phyloP scores from a whole-genome alignment of 2,329 filamentous ascomycete species.

The Ophiostoma perfectum region DNA sequence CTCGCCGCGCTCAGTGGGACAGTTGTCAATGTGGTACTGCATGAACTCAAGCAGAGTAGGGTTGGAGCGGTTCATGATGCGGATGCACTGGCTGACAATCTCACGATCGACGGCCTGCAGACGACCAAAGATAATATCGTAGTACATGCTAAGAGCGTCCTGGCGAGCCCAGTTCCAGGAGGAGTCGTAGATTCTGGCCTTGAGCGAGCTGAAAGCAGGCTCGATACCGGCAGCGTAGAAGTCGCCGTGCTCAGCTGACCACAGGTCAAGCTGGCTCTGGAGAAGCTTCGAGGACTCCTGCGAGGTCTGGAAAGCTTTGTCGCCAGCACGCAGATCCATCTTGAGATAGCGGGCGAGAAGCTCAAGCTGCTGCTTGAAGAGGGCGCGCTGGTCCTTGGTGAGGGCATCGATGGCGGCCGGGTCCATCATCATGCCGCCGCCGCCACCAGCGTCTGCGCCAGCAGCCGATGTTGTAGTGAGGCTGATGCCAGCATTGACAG shows the following conservation, averaged over 20 bases:
- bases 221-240: slow-evolving; percentile 94
- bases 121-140: slow-evolving; percentile 95
- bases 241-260: slow-evolving; percentile 92
- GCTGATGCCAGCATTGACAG: slow-evolving; percentile 73
- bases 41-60: slow-evolving; percentile 95
- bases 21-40: slow-evolving; percentile 99
- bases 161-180: slow-evolving; percentile 99
- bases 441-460: slow-evolving; percentile 64
- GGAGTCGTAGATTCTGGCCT: slow-evolving; percentile 94
- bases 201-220: slow-evolving; percentile 86
- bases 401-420: slow-evolving; percentile 93
- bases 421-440: slow-evolving; percentile 98
- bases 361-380: slow-evolving; percentile 98
- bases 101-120: slow-evolving; percentile 91
- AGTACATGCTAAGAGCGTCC: slow-evolving; percentile 97
- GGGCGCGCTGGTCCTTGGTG: slow-evolving; percentile 89
- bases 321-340: slow-evolving; percentile 91
- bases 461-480: slow-evolving; percentile 70
- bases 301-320: slow-evolving; percentile 82
- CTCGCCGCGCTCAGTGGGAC: slow-evolving; percentile 91
- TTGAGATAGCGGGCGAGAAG: slow-evolving; percentile 93
- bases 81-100: slow-evolving; percentile 97
- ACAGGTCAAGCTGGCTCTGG: slow-evolving; percentile 89
- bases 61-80: slow-evolving; percentile 98
- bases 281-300: slow-evolving; percentile 82